Conservation (phyloP, 768 basidiomycete species). For the Paxillus involutus region DNA sequence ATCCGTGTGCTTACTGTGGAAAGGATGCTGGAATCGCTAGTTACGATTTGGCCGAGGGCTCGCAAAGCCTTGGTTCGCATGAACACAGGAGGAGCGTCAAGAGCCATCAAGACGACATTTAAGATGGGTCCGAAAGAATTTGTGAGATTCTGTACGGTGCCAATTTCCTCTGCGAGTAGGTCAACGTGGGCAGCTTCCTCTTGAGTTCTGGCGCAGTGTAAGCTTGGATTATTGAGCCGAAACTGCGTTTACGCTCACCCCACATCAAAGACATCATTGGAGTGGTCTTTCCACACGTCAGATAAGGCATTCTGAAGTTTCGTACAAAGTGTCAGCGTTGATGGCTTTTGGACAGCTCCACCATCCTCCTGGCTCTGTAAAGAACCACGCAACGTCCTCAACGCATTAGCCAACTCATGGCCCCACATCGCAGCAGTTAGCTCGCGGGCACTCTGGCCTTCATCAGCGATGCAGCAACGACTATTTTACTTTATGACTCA, state of each 20-base stretch:
- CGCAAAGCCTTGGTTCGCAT: slow-evolving; percentile 93
- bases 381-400: slow-evolving; percentile 56
- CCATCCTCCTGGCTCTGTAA: slow-evolving; percentile 44
- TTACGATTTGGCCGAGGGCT: slow-evolving; percentile 86
- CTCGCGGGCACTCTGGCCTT: slow-evolving; percentile 72
- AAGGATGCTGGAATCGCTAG: slow-evolving; percentile 83
- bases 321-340: slow-evolving; percentile 42
- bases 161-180: slow-evolving; percentile 70
- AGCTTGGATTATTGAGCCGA: not conserved
- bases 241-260: slow-evolving; percentile 48
- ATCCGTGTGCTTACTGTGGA: slow-evolving; percentile 51
- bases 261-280: slow-evolving; percentile 76
- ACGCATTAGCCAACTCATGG: slow-evolving; percentile 73
- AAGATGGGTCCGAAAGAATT: slow-evolving; percentile 85
- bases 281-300: slow-evolving; percentile 70
- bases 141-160: slow-evolving; percentile 70
- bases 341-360: slow-evolving; percentile 18
- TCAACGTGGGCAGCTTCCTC: slow-evolving; percentile 73
- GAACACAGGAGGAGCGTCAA: slow-evolving; percentile 86
- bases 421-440: slow-evolving; percentile 78
- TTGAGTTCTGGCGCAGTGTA: slow-evolving; percentile 49
- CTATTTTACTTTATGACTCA: slow-evolving; percentile 33
- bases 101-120: slow-evolving; percentile 70
- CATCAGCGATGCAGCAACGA: not conserved
- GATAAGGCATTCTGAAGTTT: slow-evolving; percentile 64